phyloP scores from a whole-genome alignment of 2,329 filamentous ascomycete species.

The Pestalotiopsis sp. region DNA sequence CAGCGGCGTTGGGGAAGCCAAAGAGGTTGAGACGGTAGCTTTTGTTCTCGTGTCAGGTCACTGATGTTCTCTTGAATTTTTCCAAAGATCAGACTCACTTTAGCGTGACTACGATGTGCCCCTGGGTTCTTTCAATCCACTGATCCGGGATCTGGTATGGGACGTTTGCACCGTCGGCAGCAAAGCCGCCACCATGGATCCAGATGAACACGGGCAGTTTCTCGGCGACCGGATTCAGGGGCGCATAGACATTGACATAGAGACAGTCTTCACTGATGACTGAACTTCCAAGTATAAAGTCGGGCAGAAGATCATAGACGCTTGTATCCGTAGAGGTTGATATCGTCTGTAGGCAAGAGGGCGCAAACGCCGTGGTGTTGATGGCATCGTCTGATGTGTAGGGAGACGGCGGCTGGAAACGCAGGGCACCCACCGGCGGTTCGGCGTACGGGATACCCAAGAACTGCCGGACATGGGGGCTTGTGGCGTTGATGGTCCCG shows the following conservation, averaged over 20 bases:
- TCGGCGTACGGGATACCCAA: constrained; percentile 12
- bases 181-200: constrained; percentile 10
- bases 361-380: neutral
- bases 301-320: neutral
- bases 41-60: neutral
- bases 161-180: constrained; percentile 6
- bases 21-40: constrained; percentile 40
- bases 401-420: constrained; percentile 7
- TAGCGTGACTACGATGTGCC: constrained; percentile 34
- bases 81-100: constrained; percentile 17
- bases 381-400: neutral
- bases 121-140: constrained; percentile 15
- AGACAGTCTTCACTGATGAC: constrained; percentile 20
- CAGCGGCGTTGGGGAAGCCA: constrained; percentile 33
- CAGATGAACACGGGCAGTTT: constrained; percentile 13
- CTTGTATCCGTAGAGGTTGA: neutral
- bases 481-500: constrained; percentile 9
- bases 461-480: constrained; percentile 11
- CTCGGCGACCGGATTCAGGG: neutral
- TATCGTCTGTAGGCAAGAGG: constrained; percentile 5
- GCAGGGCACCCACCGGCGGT: neutral
- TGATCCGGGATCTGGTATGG: constrained; percentile 14
- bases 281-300: neutral
- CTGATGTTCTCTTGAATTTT: neutral
- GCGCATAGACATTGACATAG: constrained; percentile 14